Conservation (phyloP, 352 stramenopile species). For the Phytophthora uliginosa region DNA sequence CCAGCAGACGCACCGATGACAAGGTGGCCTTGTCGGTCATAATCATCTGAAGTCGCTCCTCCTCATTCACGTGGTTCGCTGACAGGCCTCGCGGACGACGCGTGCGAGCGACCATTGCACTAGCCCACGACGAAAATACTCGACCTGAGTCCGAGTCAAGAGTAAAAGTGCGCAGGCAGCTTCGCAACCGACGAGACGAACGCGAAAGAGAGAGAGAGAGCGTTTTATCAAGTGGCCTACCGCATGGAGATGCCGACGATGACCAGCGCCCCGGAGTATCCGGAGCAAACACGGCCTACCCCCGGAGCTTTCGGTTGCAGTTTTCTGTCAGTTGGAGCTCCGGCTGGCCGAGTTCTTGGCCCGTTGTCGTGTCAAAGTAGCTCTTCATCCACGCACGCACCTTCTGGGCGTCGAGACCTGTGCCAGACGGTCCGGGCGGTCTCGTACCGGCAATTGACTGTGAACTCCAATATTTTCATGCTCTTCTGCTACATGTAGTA, state of each 20-base stretch:
- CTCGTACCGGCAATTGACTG: constrained; percentile 16
- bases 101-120: constrained; percentile 30
- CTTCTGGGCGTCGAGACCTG: constrained; percentile 20
- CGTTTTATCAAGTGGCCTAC: constrained; percentile 25
- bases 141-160: constrained; percentile 25
- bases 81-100: constrained; percentile 62
- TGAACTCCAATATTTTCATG: constrained; percentile 1
- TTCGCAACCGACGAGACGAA: constrained; percentile 18
- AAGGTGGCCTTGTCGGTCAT: constrained; percentile 70
- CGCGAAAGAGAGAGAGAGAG: constrained; percentile 40
- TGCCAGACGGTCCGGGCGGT: constrained; percentile 1
- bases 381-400: constrained; percentile 32
- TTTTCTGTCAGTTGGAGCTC: constrained; percentile 32
- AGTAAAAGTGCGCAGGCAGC: constrained; percentile 26
- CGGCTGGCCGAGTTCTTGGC: constrained; percentile 35
- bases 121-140: constrained; percentile 36
- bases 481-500: constrained; percentile 13
- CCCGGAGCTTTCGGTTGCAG: constrained; percentile 15
- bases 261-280: constrained; percentile 27
- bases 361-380: constrained; percentile 13
- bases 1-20: constrained; percentile 50
- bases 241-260: constrained; percentile 18
- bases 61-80: constrained; percentile 55
- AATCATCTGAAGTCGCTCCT: constrained; percentile 67
- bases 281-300: constrained; percentile 20